Evolutionary conservation across 2,329 filamentous ascomycete species (phyloP), one percentile per base, ranked within the genome.

Genomic region (Aspergillus luchuensis): DNA sequence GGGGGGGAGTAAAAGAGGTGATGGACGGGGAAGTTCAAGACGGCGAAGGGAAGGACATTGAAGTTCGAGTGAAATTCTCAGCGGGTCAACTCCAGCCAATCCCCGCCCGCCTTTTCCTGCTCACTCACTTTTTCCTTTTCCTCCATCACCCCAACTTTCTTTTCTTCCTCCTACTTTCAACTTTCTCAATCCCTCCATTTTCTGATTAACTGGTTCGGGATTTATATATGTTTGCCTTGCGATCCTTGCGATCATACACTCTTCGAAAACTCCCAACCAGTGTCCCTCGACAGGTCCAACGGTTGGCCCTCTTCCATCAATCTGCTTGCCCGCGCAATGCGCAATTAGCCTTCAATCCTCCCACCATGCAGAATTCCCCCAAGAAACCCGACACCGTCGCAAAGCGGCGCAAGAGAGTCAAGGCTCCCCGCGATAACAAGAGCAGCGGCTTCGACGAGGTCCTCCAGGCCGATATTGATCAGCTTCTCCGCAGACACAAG

Each of bases 361-460:
- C 25, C 54, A 66, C 59, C 62, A 76, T 75, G 73, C 63, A 67
- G 56, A 67, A 67, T 56, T 58, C 61, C 52, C 67, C 67, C 36
- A 71, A 67, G 62, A 72, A 69, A 60, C 62, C 59, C 53, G 58
- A 66, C 17, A 60, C 60, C 39, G 65, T 65, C 56, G 63, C 61
- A 47, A 76, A 72, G 61, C 68, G 67, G 55, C 68, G 68, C 57
- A 75, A 75, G 85, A 80, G 82, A 82, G 58, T 58, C 38, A 83
- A 86, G 69, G 82, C 82, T 63, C 84, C 85, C 66, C 83, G 82
- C 17, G 84, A 85, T 60, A 87, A 87, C 2, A 84, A 84, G 45
- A 84, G 85, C 63, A 88, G 86, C 8, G 86, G 87, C 0, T 80
- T 81, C 19, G 89, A 91, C 62, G 87, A 91, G 70, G 86, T 91